Evolutionary conservation across 192 early-diverging fungal species (phyloP).

Genomic region (Backusella liffmaniae): DNA sequence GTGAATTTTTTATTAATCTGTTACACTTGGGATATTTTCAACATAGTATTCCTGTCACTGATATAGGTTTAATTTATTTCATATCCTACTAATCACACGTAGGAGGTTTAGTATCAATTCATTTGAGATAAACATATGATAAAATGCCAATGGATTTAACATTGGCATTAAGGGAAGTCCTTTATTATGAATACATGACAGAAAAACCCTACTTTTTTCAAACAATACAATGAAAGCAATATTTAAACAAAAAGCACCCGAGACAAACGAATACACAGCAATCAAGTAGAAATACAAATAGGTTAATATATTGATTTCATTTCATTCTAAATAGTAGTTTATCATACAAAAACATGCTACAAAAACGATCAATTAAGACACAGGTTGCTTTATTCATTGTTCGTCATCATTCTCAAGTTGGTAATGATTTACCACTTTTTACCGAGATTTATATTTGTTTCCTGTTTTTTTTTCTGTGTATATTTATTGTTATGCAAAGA

Average conservation of each 20-base stretch:
- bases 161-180: not conserved
- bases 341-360: not conserved
- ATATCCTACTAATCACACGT: not conserved
- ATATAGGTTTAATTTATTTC: not conserved
- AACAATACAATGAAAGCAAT: too few relatives aligned
- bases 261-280: too few relatives aligned
- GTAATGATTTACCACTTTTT: not conserved
- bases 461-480: not conserved
- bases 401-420: not conserved
- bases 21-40: not conserved
- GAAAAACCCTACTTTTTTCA: too few relatives aligned
- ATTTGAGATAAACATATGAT: too few relatives aligned
- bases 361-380: not conserved
- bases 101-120: not conserved
- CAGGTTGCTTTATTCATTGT: not conserved
- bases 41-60: not conserved
- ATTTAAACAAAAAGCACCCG: too few relatives aligned
- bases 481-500: not conserved
- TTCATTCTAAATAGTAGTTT: not conserved
- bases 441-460: not conserved
- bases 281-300: too few relatives aligned
- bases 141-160: not conserved
- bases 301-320: not conserved
- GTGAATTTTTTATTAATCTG: not conserved
- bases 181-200: too few relatives aligned